Evolutionary conservation across 257 asterid genomes (phyloP), one percentile per base, ranked within the genome.

Genomic region (Solanum medicagineum): DNA sequence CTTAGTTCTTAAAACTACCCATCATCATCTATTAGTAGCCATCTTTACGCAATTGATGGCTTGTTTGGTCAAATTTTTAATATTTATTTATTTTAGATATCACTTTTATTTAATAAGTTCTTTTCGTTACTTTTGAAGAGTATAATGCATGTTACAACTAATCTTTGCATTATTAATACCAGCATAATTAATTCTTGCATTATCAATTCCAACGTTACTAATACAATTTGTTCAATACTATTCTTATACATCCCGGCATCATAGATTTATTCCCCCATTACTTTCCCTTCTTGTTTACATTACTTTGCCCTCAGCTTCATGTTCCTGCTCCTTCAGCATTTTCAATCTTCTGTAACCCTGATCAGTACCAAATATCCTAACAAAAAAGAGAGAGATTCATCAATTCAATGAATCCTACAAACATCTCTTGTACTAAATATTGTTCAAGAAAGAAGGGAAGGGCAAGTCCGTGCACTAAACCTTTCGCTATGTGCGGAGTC

Each of bases 361-460:
- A 80, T 96, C 99, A 6, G 98, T 94, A 65, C 98, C 98, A 75
- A 94, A 96, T 89, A 96, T 92, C 98, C 99, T 96, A 84, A 82
- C 73, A 62, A 83, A 47, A 22, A 22, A 53, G 5, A 19, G 15
- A 36, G 15, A 36, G 20, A 71, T 84, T 49, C 24, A 7, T 69
- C 77, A 69, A 9, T 8, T 36, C 24, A 36, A 54, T 0, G 15
- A 17, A 36, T 69, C 7, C 51, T 69, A 10, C 51, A 17, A 69
- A 69, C 3, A 69, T 36, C 51, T 17, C 77, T 44, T 44, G 5
- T 36, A 36, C 42, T 36, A 36, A 36, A 36, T 36, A 36, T 36
- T 36, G 42, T 36, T 36, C 42, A 36, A 36, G 42, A 32, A 32
- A 32, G 36, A 32, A 32, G 36, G 36, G 36, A 32, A 2, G 36